Evolutionary conservation across 2,329 filamentous ascomycete genomes (phyloP), one percentile per base, ranked within the genome.

Genomic region (Xylaria sp.): DNA sequence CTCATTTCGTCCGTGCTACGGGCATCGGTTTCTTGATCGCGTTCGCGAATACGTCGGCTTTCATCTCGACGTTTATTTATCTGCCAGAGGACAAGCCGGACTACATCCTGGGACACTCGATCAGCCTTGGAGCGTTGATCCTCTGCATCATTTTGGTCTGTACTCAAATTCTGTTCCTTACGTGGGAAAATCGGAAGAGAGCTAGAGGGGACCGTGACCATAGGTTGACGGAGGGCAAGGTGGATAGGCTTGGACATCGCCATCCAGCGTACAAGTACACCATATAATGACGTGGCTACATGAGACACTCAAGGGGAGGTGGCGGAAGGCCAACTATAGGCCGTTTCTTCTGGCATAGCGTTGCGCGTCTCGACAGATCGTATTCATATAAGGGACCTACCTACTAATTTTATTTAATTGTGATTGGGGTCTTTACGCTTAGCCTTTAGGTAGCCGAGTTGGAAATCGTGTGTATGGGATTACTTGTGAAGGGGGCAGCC

Each of bases 1-100:
- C 71, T 34, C 63, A 72, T 47, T 71, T 69, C 45, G 69, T 69
- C 36, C 69, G 73, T 24, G 73, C 72, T 24, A 74, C 71, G 11
- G 71, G 71, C 14, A 64, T 72, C 17, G 69, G 69, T 7, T 73
- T 74, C 67, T 62, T 74, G 27, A 72, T 75, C 5, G 71, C 72
- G 39, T 80, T 82, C 12, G 82, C 81, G 7, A 81, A 80, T 65
- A 74, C 82, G 14, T 82, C 81, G 19, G 82, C 82, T 21, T 78
- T 82, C 48, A 77, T 87, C 42, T 81, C 84, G 5, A 80, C 81
- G 7, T 86, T 84, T 68, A 80, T 86, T 14, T 88, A 85, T 70
- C 75, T 83, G 55, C 73, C 75, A 11, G 76, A 79, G 47, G 75
- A 83, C 63, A 82, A 83, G 45, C 79, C 81, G 4, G 75, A 74